A percentile compares a stretch with the other conserved stretches of the same genome.
phyloP scores from a whole-genome alignment of 495 filamentous ascomycete species.

The Filosporella fistucella region DNA sequence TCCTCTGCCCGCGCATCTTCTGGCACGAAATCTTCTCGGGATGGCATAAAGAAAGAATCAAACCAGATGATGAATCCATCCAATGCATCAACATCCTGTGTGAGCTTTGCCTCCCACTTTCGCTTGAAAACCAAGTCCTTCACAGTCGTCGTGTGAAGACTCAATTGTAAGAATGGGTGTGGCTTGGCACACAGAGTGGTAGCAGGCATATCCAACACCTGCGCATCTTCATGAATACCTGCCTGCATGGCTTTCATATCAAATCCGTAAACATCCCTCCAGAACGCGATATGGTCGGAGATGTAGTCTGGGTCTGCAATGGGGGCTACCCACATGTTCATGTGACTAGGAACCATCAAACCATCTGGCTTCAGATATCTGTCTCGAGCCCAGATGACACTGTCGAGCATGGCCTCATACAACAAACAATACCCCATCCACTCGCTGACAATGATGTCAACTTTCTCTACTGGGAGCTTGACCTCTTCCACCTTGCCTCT shows the following conservation, averaged over 20 bases:
- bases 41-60: constrained; percentile 70
- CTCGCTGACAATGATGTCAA: constrained; percentile 98
- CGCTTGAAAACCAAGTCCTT: constrained; percentile 54
- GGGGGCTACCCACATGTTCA: constrained; percentile 82
- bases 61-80: constrained; percentile 78
- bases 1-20: constrained; percentile 36
- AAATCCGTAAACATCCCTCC: constrained; percentile 98
- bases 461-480: constrained; percentile 75
- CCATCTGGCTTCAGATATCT: constrained; percentile 80
- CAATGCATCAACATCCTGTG: constrained; percentile 51
- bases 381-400: constrained; percentile 91
- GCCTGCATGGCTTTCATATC: constrained; percentile 81
- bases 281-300: constrained; percentile 87
- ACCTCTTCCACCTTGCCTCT: constrained; percentile 98
- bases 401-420: constrained; percentile 98
- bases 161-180: constrained; percentile 51
- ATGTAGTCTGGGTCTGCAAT: constrained; percentile 87
- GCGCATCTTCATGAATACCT: constrained; percentile 55
- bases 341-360: constrained; percentile 87
- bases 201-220: constrained; percentile 44
- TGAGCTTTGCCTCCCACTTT: constrained; percentile 48
- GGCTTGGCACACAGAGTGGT: constrained; percentile 39
- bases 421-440: constrained; percentile 99
- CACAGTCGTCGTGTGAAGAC: constrained; percentile 49
- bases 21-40: constrained; percentile 36